Evolutionary conservation across 164 flowering plant species (phyloP), one percentile per base, ranked within the genome.

Genomic region (Platanus orientalis): DNA sequence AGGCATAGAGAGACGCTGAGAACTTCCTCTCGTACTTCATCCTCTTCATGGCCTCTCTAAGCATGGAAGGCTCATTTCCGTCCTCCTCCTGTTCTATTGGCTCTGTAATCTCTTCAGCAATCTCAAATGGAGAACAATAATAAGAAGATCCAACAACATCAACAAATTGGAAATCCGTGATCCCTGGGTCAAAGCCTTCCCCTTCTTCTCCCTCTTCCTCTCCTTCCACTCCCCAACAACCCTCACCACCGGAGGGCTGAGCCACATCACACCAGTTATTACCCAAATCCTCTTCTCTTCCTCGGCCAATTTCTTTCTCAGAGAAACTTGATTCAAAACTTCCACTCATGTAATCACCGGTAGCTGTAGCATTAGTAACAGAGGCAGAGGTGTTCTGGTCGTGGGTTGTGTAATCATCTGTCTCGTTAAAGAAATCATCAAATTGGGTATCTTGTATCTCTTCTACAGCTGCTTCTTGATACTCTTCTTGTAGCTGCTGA

Each of bases 1-100:
- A 73, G 34, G 92, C 89, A 66, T 81, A 87, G 2, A 84, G 75
- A 62, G 89, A 84, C 25, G 89, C 86, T 7, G 89, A 87, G 61
- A 80, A 73, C 65, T 80, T 84, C 70, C 92, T 74, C 69, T 87
- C 92, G 36, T 87, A 84, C 45, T 76, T 84, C 92, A 87, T 83
- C 64, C 83, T 79, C 71, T 76, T 81, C 71, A 72, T 72, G 23
- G 65, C 54, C 16, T 29, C 79, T 62, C 79, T 62, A 23, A 77
- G 45, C 66, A 61, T 69, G 48, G 67, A 57, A 6, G 77, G 74
- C 44, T 76, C 75, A 13, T 77, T 76, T 26, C 58, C 81, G 32
- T 49, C 29, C 54, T 51, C 61, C 34, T 74, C 73, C 32, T 65
- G 51, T 48, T 63, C 75, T 27, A 69, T 45, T n/a, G n/a, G n/a